Evolutionary conservation across 2,329 filamentous ascomycete genomes (phyloP).

Genomic region (Atkinsonella hypoxylon): DNA sequence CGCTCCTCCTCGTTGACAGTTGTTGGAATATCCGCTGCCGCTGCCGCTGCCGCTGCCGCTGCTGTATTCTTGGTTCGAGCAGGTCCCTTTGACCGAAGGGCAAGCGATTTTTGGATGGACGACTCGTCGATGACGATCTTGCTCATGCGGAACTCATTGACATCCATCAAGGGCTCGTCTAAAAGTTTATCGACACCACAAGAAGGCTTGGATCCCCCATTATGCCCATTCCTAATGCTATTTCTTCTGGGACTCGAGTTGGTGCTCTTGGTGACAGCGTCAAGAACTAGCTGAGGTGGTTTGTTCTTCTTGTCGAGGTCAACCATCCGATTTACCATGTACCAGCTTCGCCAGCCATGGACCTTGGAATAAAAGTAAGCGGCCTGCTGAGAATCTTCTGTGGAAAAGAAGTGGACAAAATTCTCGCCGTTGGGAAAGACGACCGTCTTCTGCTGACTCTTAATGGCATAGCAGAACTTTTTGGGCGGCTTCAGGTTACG

Average conservation of each 20-base stretch:
- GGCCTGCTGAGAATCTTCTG: slow-evolving; percentile 57
- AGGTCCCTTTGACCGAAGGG: background rate
- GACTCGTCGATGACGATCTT: slow-evolving; percentile 2
- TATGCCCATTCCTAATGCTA: slow-evolving; percentile 1
- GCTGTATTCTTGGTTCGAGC: background rate
- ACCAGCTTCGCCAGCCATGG: slow-evolving; percentile 85
- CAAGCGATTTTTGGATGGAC: background rate
- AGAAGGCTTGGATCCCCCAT: background rate
- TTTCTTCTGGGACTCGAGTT: slow-evolving; percentile 1
- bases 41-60: background rate
- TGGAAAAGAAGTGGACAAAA: slow-evolving; percentile 86
- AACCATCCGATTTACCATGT: slow-evolving; percentile 61
- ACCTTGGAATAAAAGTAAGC: slow-evolving; percentile 58
- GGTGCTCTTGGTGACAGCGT: background rate
- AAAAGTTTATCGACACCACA: background rate
- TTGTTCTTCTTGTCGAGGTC: slow-evolving; percentile 29
- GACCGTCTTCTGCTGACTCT: slow-evolving; percentile 79
- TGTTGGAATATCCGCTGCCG: background rate
- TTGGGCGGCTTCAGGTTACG: slow-evolving; percentile 74
- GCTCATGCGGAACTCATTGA: slow-evolving; percentile 9
- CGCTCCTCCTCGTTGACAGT: slow-evolving; percentile 14
- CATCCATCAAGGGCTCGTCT: slow-evolving; percentile 10
- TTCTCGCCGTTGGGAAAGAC: slow-evolving; percentile 75
- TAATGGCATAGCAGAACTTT: slow-evolving; percentile 74
- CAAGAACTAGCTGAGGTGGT: slow-evolving; percentile 8